A percentile compares a stretch with the other conserved stretches of the same genome.
These are phyloP conservation scores for Actinomucor elegans DNA, from an alignment of 371 early-diverging fungal genomes.

Conservation along the genomic window DNA sequence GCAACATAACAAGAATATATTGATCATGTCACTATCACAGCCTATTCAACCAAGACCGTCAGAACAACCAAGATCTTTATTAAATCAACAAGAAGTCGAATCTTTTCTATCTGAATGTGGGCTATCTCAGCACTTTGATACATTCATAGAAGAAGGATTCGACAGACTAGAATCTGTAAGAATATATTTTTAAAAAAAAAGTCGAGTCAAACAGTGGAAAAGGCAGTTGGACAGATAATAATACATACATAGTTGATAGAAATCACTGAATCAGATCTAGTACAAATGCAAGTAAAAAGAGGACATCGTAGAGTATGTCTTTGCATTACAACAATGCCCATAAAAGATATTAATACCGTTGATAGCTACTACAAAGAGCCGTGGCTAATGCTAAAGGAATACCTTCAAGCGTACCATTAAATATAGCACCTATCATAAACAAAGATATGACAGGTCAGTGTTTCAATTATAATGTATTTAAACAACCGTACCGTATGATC, in stretches of 20 bases:
- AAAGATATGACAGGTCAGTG: slow-evolving; percentile 6
- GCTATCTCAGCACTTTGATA: slow-evolving; percentile 29
- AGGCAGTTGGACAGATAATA: no score
- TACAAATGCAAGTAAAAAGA: slow-evolving; percentile 51
- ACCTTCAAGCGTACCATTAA: slow-evolving; percentile 23
- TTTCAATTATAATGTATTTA: not conserved
- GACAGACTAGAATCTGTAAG: slow-evolving; percentile 41
- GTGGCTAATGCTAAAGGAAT: slow-evolving; percentile 34
- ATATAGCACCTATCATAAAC: slow-evolving; percentile 6
- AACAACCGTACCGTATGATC: not conserved
- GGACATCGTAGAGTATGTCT: slow-evolving; percentile 52
- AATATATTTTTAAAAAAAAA: slow-evolving; percentile 8
- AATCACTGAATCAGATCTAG: slow-evolving; percentile 48
- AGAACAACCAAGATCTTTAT: no score
- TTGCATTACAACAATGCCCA: not conserved
- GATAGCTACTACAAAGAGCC: slow-evolving; percentile 45
- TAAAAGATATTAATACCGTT: no score
- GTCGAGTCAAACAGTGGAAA: no score
- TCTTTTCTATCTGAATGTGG: slow-evolving; percentile 23
- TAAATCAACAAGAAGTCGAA: slow-evolving; percentile 1
- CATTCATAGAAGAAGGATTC: slow-evolving; percentile 45
- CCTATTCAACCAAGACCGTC: no score
- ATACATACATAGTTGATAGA: slow-evolving; percentile 41
- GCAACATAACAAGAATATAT: no score
- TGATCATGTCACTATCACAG: no score